Conservation (phyloP, 2,329 filamentous ascomycete species). For the Nemania serpens region DNA sequence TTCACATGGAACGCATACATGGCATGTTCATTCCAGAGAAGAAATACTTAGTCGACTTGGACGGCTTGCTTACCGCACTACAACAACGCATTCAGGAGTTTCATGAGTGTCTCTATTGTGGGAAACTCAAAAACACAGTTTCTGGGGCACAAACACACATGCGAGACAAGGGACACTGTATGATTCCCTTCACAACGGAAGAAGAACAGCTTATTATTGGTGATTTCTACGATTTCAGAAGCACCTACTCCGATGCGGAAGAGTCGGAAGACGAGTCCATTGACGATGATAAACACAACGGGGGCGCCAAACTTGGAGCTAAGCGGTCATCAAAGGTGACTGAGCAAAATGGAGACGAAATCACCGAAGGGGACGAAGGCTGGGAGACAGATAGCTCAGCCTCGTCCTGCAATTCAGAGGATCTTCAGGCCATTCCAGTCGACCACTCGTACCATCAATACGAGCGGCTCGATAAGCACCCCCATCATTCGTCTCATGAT, state of each 20-base stretch:
- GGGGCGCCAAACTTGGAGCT: constrained; percentile 72
- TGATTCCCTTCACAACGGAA: constrained; percentile 88
- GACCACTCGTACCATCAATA: constrained; percentile 73
- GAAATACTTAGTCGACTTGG: constrained; percentile 78
- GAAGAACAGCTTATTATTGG: constrained; percentile 92
- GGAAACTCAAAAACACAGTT: constrained; percentile 77
- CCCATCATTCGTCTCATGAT: constrained; percentile 75
- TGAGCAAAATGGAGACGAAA: constrained; percentile 59
- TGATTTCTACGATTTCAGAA: constrained; percentile 95
- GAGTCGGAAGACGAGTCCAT: constrained; percentile 61
- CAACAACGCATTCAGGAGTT: constrained; percentile 79
- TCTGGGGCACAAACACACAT: constrained; percentile 93
- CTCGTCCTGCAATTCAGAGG: constrained; percentile 86
- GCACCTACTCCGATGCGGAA: constrained; percentile 87
- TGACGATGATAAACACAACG: constrained; percentile 54
- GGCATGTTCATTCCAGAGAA: constrained; percentile 96
- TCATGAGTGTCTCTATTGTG: constrained; percentile 86
- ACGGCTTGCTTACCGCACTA: constrained; percentile 79
- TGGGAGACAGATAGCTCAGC: constrained; percentile 95
- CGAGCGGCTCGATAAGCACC: constrained; percentile 71
- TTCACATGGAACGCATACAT: constrained; percentile 91
- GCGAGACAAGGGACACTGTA: constrained; percentile 95
- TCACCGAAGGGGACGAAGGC: constrained; percentile 69
- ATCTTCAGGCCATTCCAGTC: constrained; percentile 78
- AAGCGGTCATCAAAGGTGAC: constrained; percentile 59